Evolutionary conservation across 2,329 filamentous ascomycete species (phyloP).

Genomic region (Xylariaceae sp.): DNA sequence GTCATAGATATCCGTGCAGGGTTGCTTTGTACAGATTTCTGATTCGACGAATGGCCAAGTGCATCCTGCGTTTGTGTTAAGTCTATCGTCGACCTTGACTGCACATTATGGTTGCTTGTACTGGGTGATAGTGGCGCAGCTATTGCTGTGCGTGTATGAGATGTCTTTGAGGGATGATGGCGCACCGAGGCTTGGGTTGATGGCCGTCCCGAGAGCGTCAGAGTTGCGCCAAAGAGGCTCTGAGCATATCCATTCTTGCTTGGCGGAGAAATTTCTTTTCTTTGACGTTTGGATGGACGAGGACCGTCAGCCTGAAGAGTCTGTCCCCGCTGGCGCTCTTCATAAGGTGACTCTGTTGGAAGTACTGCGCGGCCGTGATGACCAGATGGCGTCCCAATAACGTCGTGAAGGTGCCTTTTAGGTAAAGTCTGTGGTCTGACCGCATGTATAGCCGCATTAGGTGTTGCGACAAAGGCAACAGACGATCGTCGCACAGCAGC

Average conservation of each 20-base stretch:
- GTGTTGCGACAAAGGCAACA: conserved; percentile 26
- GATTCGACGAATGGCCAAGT: not conserved
- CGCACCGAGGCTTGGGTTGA: conserved; percentile 33
- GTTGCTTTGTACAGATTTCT: not conserved
- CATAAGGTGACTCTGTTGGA: conserved; percentile 60
- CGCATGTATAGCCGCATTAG: conserved; percentile 23
- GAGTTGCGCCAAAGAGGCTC: conserved; percentile 46
- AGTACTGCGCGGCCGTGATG: conserved; percentile 58
- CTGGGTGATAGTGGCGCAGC: conserved; percentile 15
- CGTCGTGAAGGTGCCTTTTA: conserved; percentile 48
- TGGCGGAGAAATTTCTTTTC: conserved; percentile 36
- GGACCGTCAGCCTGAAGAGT: conserved; percentile 25
- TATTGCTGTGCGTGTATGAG: conserved; percentile 10
- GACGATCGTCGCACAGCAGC: conserved; percentile 35
- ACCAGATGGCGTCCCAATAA: conserved; percentile 62
- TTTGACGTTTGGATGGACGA: conserved; percentile 41
- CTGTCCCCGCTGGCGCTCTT: conserved; percentile 47
- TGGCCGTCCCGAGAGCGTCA: conserved; percentile 41
- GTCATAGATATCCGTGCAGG: not conserved
- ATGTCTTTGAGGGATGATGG: conserved; percentile 17
- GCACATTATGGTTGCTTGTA: conserved; percentile 9
- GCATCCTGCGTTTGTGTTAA: not conserved
- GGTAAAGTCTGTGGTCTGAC: conserved; percentile 35
- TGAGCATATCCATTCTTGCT: conserved; percentile 49
- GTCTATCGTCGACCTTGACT: not conserved